A percentile compares a stretch with the other conserved stretches of the same genome.
These are phyloP conservation scores for Aspergillus floridensis DNA, from an alignment of 2,329 filamentous ascomycete genomes.

Conservation along the genomic window DNA sequence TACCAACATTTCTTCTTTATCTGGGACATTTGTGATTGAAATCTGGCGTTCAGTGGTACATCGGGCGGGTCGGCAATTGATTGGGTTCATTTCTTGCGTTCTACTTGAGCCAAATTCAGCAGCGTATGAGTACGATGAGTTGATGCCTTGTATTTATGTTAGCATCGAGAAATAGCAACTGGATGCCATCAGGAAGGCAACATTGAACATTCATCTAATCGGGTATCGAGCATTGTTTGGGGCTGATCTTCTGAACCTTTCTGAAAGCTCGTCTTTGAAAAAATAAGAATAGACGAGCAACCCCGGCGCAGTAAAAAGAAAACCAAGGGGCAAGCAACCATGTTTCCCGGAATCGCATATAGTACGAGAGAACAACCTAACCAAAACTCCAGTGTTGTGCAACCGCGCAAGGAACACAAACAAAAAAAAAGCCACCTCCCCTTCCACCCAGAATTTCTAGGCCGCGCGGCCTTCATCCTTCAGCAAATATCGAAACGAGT, in stretches of 20 bases:
- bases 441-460: neutral
- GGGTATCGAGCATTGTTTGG: slow-evolving; percentile 1
- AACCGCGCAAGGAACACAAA: neutral
- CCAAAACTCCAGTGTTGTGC: slow-evolving; percentile 6
- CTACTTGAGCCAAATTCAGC: neutral
- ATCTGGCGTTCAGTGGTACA: slow-evolving; percentile 16
- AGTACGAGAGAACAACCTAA: neutral
- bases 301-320: neutral
- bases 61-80: slow-evolving; percentile 4
- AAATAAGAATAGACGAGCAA: neutral
- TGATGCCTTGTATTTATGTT: neutral
- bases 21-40: slow-evolving; percentile 7
- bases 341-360: neutral
- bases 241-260: neutral
- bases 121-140: neutral
- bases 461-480: neutral
- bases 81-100: neutral
- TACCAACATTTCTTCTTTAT: slow-evolving; percentile 5
- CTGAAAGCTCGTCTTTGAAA: neutral
- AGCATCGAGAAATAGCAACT: neutral
- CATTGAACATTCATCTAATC: slow-evolving; percentile 1
- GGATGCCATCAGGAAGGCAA: neutral
- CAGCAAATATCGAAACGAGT: neutral
- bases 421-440: neutral
- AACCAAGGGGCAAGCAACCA: neutral